Evolutionary conservation across 2,329 filamentous ascomycete genomes (phyloP), one percentile per base, ranked within the genome.

Genomic region (Xenoacremonium recifei): DNA sequence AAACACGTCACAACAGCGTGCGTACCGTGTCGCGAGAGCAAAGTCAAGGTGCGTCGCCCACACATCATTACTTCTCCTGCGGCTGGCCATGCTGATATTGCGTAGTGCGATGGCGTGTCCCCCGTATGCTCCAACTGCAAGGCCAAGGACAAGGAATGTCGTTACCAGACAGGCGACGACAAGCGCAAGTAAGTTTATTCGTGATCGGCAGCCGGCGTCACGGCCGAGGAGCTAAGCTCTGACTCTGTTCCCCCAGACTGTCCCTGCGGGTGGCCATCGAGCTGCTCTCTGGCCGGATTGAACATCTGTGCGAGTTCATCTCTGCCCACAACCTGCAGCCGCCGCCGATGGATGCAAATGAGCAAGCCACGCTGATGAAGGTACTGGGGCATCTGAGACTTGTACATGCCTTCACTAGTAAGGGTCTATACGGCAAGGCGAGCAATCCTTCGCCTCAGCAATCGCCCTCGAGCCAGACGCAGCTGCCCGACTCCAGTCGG

Each of bases 1-100:
- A 70, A 68, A 48, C 67, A 71, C 48, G 65, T 70, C 49, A 70
- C 68, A 2, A 70, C 67, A 2, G 68, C 67, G 9, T 71, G 68
- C 41, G 66, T 70, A 21, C 64, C 66, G 18, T 71, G 68, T 45
- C 64, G 68, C 18, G 68, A 71, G 50, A 71, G 68, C 48, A 71
- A 71, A 37, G 65, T 71, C 46, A 64, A 67, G 50, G 67, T 69
- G 58, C 43, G 60, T 30, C 27, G 13, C 7, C n/a, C 7, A 31
- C n/a, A 31, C 12, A 9, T 15, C 29, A 7, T 31, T 15, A 9
- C 7, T 6, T 15, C 7, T 42, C 50, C 67, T 15, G 59, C 51
- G 42, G 21, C 15, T 38, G 42, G 11, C 25, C 12, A 17, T 27
- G n/a, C n/a, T 37, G 9, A 35, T 32, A 10, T 4, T 25, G 11